Evolutionary conservation across 2,329 filamentous ascomycete species (phyloP), one percentile per base, ranked within the genome.

Genomic region (Arthrinium phaeospermum): DNA sequence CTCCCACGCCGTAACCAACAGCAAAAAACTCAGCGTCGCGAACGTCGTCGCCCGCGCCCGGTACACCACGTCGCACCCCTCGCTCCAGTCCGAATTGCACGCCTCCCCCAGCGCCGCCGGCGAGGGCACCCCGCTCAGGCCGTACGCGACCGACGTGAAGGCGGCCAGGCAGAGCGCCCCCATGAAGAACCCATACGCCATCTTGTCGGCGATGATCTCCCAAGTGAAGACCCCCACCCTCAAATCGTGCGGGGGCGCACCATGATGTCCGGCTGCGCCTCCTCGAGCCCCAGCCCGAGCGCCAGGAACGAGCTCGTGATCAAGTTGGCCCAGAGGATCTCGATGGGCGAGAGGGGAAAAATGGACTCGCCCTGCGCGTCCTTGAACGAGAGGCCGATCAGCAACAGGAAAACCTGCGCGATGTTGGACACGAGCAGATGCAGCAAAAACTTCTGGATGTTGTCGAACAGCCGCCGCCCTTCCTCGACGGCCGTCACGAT

Each of bases 281-380:
- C 86, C 78, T 94, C 92, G 73, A 94, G 89, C 7, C 92, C 92
- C 0, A 94, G 86, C 70, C 92, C 92, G 76, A 94, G 90, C 57
- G 92, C 92, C 0, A 93, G 86, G 76, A 93, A 89, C 8, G 90
- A 92, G 1, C 91, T 93, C 1, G 92, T 94, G 70, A 94, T 88
- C 78, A 94, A 89, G 79, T 94, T 94, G 74, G 92, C 91, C 92
- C 92, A 94, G 45, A 94, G 87, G 77, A 94, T 93, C 78, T 94
- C 91, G 4, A 94, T 87, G 0, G 92, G 92, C 0, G 91, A 91
- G 19, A 94, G 85, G 0, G 92, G 92, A 78, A 93, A 94, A 19
- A 94, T 89, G 0, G 91, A 92, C 22, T 89, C 82, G 16, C 84
- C 83, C 1, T 85, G 79, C 0, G 74, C 75, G 76, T 94, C 92